Base-by-base conservation (phyloP, 192 early-diverging fungal species). In the Ambispora gerdemannii region DNA sequence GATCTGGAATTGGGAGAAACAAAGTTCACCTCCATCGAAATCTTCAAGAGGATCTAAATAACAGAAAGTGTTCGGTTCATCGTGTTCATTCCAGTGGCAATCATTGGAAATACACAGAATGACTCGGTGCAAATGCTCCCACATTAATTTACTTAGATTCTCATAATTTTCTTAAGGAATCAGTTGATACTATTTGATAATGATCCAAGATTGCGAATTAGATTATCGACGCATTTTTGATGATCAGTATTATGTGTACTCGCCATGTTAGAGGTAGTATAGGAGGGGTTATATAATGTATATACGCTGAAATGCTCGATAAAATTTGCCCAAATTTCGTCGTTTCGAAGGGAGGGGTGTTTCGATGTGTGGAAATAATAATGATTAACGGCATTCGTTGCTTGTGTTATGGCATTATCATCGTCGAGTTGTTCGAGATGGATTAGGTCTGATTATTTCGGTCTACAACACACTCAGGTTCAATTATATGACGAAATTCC, bases 121-220 rank as follows among this genome's bases (percentile, higher is more conserved):
- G 19, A n/a, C n/a, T n/a, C n/a, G n/a, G n/a, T n/a, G 66, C 30
- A 34, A 67, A 64, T 34, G 50, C 50, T 53, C 33, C 38, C 6
- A 43, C 6, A 43, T 43, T 43, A 43, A 15, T 15, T 15, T 43
- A 43, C 6, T 6, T 43, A 10, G 38, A 43, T 6, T 2, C 24
- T 63, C 27, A 4, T 63, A 33, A 63, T 63, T 22, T 63, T 47
- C 3, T 63, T 25, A 25, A 63, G 35, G 27, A 43, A 63, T 2
- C 47, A 0, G 20, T 63, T 63, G 19, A 63, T 24, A 0, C 0
- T 2, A 15, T 47, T 27, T 11, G 38, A 63, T 22, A 63, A 38
- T 24, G 38, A 38, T 10, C 27, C 22, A 4, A 63, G 62, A 1
- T 38, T 25, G 36, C 36, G 19, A 6, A 63, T 63, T 47, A 63